These are phyloP conservation scores for Beverwykella pulmonaria DNA, from an alignment of 495 filamentous ascomycete species.

Conservation along the genomic window DNA sequence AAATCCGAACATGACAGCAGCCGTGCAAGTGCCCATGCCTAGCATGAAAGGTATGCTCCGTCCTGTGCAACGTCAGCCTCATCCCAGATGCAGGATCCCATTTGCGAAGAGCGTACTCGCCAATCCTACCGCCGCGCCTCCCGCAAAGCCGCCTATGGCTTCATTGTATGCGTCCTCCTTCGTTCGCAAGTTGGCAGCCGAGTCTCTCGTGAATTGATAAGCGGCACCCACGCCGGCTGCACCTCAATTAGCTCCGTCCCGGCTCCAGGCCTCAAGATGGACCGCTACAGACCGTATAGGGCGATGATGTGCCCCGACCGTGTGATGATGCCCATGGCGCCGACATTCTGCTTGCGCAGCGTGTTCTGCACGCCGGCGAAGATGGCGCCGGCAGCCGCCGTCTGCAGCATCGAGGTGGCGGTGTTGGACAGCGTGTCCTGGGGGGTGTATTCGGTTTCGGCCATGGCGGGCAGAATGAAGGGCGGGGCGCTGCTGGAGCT, in stretches of 20 bases:
- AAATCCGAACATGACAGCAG: conserved; percentile 66
- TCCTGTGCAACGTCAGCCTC: conserved; percentile 50
- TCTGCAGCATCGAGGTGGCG: conserved; percentile 64
- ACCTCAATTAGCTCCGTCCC: conserved; percentile 24
- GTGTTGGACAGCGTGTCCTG: conserved; percentile 72
- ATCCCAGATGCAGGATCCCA: background rate
- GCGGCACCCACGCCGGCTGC: conserved; percentile 77
- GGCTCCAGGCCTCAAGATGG: background rate
- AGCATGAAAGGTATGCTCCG: conserved; percentile 78
- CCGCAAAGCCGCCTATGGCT: conserved; percentile 72
- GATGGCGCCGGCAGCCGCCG: conserved; percentile 68
- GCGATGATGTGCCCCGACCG: conserved; percentile 67
- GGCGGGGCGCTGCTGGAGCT: conserved; percentile 1
- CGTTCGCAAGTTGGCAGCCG: conserved; percentile 76
- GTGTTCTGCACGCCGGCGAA: conserved; percentile 82
- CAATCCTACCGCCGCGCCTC: conserved; percentile 68
- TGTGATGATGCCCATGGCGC: conserved; percentile 74
- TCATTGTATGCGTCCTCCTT: conserved; percentile 72
- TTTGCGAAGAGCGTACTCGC: conserved; percentile 25
- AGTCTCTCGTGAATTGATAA: conserved; percentile 74
- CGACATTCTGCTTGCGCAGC: conserved; percentile 75
- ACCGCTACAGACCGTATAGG: conserved; percentile 57
- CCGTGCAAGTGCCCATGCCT: conserved; percentile 70
- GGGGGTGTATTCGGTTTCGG: conserved; percentile 55
- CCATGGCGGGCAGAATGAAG: conserved; percentile 48